Evolutionary conservation across 208 protist genomes (phyloP), one percentile per base, ranked within the genome.

Genomic region (Acanthamoeba castellanii): DNA sequence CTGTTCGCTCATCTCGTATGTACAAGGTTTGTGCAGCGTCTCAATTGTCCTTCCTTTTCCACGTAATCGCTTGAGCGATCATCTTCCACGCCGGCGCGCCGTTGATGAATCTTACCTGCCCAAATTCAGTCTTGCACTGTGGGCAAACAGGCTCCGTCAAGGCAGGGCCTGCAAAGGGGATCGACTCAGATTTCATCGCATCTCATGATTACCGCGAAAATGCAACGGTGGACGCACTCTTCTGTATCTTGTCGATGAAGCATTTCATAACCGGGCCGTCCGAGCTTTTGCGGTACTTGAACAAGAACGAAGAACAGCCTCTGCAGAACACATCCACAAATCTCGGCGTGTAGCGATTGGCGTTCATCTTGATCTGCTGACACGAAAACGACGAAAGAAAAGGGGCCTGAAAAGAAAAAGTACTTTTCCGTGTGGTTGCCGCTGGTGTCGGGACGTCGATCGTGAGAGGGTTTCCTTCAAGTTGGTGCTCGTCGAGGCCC

Each of bases 251-350:
- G 16, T 88, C 81, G 14, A 88, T n/a, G 50, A 88, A 88, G 50
- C 81, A 88, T 64, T 88, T 88, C 45, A 66, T 88, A 16, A 88
- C 20, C 14, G 81, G 81, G 16, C 81, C 81, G 14, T 88, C 81
- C 16, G 30, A 18, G 27, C 50, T 64, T 27, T 88, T 88, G 81
- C 81, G 81, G 8, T 88, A 88, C 27, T 64, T 88, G 81, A 88
- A 88, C 20, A 88, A 50, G 81, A 88, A 88, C 7, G 81, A 88
- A 14, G 22, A 64, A 47, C 81, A 88, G 81, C 50, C 32, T 3
- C 32, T 5, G 81, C 81, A 88, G n/a, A 88, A 88, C 50, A 88
- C 81, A 18, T 88, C 81, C 42, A 88, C 81, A 42, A 88, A 88
- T 64, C 30, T n/a, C n/a, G 81, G 50, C 20, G 81, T 66, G 50